These are phyloP conservation scores for Aotearoamyces nothofagi DNA, from an alignment of 2,329 filamentous ascomycete species.

Conservation along the genomic window DNA sequence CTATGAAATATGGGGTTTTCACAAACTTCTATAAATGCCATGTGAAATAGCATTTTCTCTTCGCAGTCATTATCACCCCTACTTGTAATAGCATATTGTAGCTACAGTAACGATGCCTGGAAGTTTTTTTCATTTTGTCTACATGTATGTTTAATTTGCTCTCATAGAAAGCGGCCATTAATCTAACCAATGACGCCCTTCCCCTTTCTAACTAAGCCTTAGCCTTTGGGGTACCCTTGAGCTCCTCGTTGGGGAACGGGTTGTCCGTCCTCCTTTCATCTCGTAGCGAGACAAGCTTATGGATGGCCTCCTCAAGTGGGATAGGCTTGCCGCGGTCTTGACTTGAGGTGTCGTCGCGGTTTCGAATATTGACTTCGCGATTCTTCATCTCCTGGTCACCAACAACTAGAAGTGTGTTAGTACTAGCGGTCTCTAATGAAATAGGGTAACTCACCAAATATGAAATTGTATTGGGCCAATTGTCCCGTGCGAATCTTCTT, in stretches of 20 bases:
- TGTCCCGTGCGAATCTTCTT: slow-evolving; percentile 82
- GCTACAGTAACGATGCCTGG: too few species aligned
- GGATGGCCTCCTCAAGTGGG: slow-evolving; percentile 37
- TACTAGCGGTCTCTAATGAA: neutral
- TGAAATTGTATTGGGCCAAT: slow-evolving; percentile 70
- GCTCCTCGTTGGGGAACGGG: slow-evolving; percentile 19
- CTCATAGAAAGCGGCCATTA: too few species aligned
- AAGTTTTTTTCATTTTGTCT: too few species aligned
- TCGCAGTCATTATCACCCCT: too few species aligned
- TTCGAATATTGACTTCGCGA: slow-evolving; percentile 46
- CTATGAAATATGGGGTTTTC: too few species aligned
- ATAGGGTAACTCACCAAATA: slow-evolving; percentile 43
- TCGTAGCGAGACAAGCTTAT: slow-evolving; percentile 36
- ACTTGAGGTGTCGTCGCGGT: slow-evolving; percentile 45
- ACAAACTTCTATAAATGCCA: too few species aligned
- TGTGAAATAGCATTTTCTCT: too few species aligned
- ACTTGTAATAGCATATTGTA: too few species aligned
- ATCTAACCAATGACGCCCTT: too few species aligned
- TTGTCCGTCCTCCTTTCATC: slow-evolving; percentile 25
- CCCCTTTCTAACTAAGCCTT: too few species aligned
- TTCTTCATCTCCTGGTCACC: slow-evolving; percentile 45
- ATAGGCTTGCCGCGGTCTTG: slow-evolving; percentile 46
- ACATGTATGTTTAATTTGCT: too few species aligned
- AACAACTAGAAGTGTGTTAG: slow-evolving; percentile 28
- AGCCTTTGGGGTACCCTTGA: too few species aligned